Evolutionary conservation across 306 rosid genomes (phyloP).

Genomic region (Dryas drummondii): DNA sequence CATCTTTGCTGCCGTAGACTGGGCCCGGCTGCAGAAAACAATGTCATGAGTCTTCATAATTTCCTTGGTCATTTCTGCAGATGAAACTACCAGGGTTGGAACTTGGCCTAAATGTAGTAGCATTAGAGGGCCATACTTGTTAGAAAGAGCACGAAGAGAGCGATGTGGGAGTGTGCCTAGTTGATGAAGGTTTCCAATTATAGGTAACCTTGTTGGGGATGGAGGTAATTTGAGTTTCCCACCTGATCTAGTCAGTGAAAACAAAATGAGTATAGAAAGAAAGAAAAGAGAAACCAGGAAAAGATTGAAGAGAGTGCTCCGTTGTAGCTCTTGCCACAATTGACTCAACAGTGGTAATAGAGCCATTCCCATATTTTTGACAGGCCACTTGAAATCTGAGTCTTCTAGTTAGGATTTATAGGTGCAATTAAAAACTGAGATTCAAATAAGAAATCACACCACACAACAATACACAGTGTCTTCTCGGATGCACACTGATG

Average conservation of each 20-base stretch:
- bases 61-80: slow-evolving; percentile 15
- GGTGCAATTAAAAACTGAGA: not conserved
- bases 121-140: slow-evolving; percentile 21
- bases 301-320: not conserved
- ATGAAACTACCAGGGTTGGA: slow-evolving; percentile 24
- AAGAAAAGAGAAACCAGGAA: not conserved
- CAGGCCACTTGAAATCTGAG: not conserved
- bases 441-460: not conserved
- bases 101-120: slow-evolving; percentile 3
- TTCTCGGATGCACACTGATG: too few relatives aligned
- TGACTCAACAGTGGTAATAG: not conserved
- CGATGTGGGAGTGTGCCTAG: slow-evolving; percentile 23
- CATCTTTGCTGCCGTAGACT: slow-evolving; percentile 25
- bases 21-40: slow-evolving; percentile 20
- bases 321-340: not conserved
- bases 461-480: too few relatives aligned
- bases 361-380: slow-evolving; percentile 9
- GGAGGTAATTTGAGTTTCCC: slow-evolving; percentile 1
- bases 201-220: slow-evolving; percentile 26
- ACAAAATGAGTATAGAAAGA: not conserved
- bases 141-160: slow-evolving; percentile 15
- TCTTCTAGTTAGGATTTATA: too few relatives aligned
- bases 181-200: slow-evolving; percentile 29
- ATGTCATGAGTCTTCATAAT: slow-evolving; percentile 24
- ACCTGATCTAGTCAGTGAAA: not conserved